Evolutionary conservation across 768 basidiomycete species (phyloP).

Genomic region (Leccinellum luteum): DNA sequence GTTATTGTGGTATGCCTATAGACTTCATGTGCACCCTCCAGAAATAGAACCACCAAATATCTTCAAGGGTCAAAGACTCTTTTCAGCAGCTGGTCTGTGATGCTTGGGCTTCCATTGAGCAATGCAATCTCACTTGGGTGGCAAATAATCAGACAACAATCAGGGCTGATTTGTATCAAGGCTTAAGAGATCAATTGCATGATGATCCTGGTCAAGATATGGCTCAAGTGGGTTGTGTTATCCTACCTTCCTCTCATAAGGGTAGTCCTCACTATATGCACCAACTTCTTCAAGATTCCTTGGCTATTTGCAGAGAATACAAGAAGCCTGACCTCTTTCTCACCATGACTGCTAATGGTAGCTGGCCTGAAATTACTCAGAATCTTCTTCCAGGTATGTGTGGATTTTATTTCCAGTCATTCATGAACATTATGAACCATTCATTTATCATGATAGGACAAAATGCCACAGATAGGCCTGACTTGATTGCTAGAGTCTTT

Average conservation of each 20-base stretch:
- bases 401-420: no score
- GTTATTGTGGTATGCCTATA: no score
- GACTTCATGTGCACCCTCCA: no score
- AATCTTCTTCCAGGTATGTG: no score
- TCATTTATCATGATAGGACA: no score
- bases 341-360: conserved; percentile 51
- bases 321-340: conserved; percentile 44
- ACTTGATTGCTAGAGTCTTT: no score
- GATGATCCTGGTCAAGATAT: not conserved
- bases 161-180: not conserved
- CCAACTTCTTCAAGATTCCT: conserved; percentile 42
- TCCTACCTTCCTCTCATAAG: conserved; percentile 36
- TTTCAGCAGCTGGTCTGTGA: not conserved
- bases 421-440: no score
- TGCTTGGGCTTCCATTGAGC: not conserved
- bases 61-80: not conserved
- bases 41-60: no score
- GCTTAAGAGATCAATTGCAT: not conserved
- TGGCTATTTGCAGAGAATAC: conserved; percentile 41
- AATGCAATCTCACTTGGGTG: not conserved
- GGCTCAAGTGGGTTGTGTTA: not conserved
- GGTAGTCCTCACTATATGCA: conserved; percentile 43
- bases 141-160: not conserved
- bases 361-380: conserved; percentile 54
- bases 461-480: no score